Evolutionary conservation across 1,284 basidiomycete genomes (phyloP), one percentile per base, ranked within the genome.

Genomic region (Tilletia horrida): DNA sequence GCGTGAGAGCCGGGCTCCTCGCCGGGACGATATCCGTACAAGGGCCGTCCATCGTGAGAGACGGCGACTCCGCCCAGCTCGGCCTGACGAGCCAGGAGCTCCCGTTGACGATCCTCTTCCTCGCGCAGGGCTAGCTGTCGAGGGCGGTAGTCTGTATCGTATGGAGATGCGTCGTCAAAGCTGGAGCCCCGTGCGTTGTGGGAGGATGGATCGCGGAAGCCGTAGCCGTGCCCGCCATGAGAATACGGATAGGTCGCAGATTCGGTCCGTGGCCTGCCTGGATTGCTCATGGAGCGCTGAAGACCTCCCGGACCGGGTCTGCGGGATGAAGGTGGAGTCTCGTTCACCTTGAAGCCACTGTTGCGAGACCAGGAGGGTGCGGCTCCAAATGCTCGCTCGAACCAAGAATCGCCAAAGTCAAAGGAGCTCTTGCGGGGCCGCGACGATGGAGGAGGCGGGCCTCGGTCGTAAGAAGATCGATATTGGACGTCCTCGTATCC

Each of bases 21-120:
- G 27, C 55, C 55, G 11, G 55, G 55, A 3, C 55, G 55, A 21
- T 59, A 59, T 4, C 55, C 55, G 27, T 59, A 59, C 55, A 59
- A 27, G 4, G 55, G 55, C 31, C 29, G 27, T 9, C 55, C 55
- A 14, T 9, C 14, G 14, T 25, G 16, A 7, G 27, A 29, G 27
- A 59, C 35, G 25, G 55, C 55, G 27, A 59, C 55, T 3, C 55
- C 55, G 11, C 55, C 55, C 13, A 59, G 27, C 55, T 59, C 55
- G 29, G 14, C 25, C 55, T 59, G 55, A n/a, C 31, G 23, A 1
- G 25, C 55, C 16, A 9, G 3, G 55, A 59, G 27, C 16, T 25
- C 13, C 13, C 55, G 27, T 8, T 59, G 29, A 14, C 31, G 31
- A 13, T 59, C 55, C 27, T 59, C 55, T 25, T 59, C 55, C 55